A percentile compares a stretch with the other conserved stretches of the same genome.
Evolutionary conservation across 257 asterid genomes (phyloP).

Genomic region (Perilla frutescens): DNA sequence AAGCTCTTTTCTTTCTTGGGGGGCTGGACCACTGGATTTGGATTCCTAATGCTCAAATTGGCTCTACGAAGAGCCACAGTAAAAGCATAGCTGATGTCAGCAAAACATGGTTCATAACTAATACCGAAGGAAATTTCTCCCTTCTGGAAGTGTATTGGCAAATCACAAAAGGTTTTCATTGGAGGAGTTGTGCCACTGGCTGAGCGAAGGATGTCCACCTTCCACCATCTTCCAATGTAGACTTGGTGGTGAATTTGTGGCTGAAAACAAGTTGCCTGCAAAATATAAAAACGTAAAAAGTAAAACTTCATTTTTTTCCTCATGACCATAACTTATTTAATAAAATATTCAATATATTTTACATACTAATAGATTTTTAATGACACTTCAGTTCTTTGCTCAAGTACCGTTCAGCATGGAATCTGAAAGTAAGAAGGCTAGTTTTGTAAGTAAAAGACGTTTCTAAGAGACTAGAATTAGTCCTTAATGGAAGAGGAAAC

Average conservation of each 20-base stretch:
- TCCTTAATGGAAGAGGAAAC: not conserved
- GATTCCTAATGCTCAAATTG: slow-evolving; percentile 88
- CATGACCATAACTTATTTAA: slow-evolving; percentile 25
- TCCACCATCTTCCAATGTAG: slow-evolving; percentile 95
- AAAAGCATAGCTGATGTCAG: slow-evolving; percentile 94
- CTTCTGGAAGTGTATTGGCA: slow-evolving; percentile 92
- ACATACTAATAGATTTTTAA: slow-evolving; percentile 7
- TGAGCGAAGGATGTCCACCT: slow-evolving; percentile 87
- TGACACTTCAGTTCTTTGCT: not conserved
- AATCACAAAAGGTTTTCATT: slow-evolving; percentile 88
- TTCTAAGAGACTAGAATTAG: slow-evolving; percentile 16
- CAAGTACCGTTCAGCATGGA: not conserved
- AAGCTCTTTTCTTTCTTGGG: slow-evolving; percentile 96
- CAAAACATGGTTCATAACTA: slow-evolving; percentile 89
- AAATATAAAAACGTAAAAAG: slow-evolving; percentile 23
- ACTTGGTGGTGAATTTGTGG: slow-evolving; percentile 92
- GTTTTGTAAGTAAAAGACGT: not conserved
- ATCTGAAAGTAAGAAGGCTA: slow-evolving; percentile 14
- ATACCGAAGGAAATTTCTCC: slow-evolving; percentile 91
- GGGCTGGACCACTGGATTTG: slow-evolving; percentile 80
- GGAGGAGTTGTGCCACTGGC: slow-evolving; percentile 99
- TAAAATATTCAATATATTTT: not conserved
- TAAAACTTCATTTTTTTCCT: slow-evolving; percentile 19
- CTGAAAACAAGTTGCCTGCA: slow-evolving; percentile 98
- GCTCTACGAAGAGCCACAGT: slow-evolving; percentile 99